phyloP scores from a whole-genome alignment of 2,329 filamentous ascomycete species.

The Fusarium oligoseptatum region DNA sequence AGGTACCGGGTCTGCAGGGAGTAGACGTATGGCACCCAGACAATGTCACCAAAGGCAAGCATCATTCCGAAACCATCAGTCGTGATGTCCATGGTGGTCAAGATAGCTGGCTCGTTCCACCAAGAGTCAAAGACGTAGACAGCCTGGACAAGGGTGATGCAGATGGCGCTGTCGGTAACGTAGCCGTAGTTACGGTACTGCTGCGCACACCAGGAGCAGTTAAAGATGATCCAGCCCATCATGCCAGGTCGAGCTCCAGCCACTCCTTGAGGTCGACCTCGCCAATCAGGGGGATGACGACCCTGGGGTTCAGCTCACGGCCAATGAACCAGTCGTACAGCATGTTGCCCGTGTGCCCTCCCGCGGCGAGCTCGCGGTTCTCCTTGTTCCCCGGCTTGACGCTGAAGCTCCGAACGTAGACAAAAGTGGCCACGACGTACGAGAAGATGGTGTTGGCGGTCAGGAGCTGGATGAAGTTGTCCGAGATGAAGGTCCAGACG shows the following conservation, averaged over 20 bases:
- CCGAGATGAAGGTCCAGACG: constrained; percentile 92
- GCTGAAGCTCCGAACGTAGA: constrained; percentile 86
- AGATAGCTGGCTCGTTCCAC: constrained; percentile 87
- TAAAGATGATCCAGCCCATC: constrained; percentile 88
- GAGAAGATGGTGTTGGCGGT: constrained; percentile 86
- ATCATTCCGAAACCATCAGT: constrained; percentile 96
- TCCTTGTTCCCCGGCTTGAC: constrained; percentile 81
- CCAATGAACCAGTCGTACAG: constrained; percentile 98
- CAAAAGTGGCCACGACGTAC: constrained; percentile 78
- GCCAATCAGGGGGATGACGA: constrained; percentile 82
- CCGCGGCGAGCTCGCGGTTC: constrained; percentile 82
- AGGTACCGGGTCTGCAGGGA: constrained; percentile 88
- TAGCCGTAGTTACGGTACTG: constrained; percentile 89
- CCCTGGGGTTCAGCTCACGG: constrained; percentile 91
- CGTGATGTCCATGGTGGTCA: constrained; percentile 95
- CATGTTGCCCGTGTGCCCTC: constrained; percentile 85
- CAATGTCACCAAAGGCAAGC: constrained; percentile 91
- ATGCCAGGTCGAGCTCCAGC: constrained; percentile 93
- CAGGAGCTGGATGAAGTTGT: constrained; percentile 89
- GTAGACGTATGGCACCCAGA: constrained; percentile 94
- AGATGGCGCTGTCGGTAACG: constrained; percentile 86
- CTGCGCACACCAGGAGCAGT: constrained; percentile 86
- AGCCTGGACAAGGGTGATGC: constrained; percentile 82
- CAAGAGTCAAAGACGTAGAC: constrained; percentile 88
- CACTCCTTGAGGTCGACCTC: constrained; percentile 92